Evolutionary conservation across 495 filamentous ascomycete genomes (phyloP), one percentile per base, ranked within the genome.

Genomic region (Astrocystis sublimbata): DNA sequence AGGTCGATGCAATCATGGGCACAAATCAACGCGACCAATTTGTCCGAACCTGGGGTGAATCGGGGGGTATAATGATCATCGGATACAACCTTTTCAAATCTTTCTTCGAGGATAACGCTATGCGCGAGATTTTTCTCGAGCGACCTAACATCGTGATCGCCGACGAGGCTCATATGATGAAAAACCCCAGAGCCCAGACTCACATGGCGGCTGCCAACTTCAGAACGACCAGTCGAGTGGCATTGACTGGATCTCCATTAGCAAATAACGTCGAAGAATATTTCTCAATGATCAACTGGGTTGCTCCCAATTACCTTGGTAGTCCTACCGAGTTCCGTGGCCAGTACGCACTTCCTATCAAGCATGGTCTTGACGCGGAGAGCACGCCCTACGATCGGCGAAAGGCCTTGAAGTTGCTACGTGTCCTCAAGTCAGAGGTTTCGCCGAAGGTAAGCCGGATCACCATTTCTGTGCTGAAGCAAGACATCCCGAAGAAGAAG

Each of bases 231-330:
- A 88, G 83, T 61, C 88, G 93, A 10, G 90, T 98, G 68, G 93
- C 92, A 2, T 75, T 97, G 62, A 96, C 93, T 0, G 93, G 93
- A 0, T 93, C 92, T 0, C 93, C 93, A 8, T 71, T 98, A 17
- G 86, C 88, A 0, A 98, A 96, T 67, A 89, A 89, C 36, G 82
- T 97, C 2, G 71, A 79, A 41, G 92, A 98, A 62, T 96, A 96
- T 67, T 91, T 87, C 66, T 72, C 87, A 7, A 89, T 96, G 85
- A 88, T 98, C 51, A 86, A 93, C 55, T 98, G 92, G 92, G 86
- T 94, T 35, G 85, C 90, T 4, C 89, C 91, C 2, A 83, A 82
- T 28, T 96, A 90, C 65, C 79, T 97, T 4, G 92, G 90, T 15
- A 79, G 82, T 6, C 65, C 75, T 3, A 60, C 59, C 0, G 86